These are phyloP conservation scores for Castanospermum australe DNA, from an alignment of 306 rosid species.

Conservation along the genomic window DNA sequence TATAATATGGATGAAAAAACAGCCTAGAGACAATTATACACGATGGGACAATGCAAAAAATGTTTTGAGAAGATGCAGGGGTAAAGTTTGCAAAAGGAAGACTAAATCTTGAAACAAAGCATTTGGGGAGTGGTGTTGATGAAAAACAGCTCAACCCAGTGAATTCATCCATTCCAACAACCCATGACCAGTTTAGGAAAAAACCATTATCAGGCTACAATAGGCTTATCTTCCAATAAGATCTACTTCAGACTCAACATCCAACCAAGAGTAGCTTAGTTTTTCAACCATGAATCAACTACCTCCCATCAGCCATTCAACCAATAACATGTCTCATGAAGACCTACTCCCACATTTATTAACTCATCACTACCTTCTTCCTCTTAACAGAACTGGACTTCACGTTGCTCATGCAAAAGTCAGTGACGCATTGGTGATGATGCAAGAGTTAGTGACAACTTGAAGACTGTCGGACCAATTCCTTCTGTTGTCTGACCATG, in stretches of 20 bases:
- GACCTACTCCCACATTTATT: slow-evolving; percentile 37
- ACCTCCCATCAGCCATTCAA: slow-evolving; percentile 33
- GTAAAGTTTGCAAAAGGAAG: slow-evolving; percentile 46
- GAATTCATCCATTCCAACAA: slow-evolving; percentile 31
- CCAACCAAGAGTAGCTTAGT: slow-evolving; percentile 28
- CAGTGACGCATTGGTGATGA: slow-evolving; percentile 81
- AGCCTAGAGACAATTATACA: slow-evolving; percentile 20
- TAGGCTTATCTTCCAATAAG: slow-evolving; percentile 3
- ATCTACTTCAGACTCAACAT: slow-evolving; percentile 25
- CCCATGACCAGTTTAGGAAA: slow-evolving; percentile 28
- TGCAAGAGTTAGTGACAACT: slow-evolving; percentile 90
- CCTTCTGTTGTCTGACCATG: slow-evolving; percentile 67
- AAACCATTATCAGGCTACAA: slow-evolving; percentile 18
- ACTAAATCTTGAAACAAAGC: slow-evolving; percentile 29
- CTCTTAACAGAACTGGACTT: slow-evolving; percentile 55
- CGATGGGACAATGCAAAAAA: slow-evolving; percentile 16
- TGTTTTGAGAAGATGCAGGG: slow-evolving; percentile 30
- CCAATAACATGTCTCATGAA: slow-evolving; percentile 26
- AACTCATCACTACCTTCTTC: slow-evolving; percentile 52
- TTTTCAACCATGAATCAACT: slow-evolving; percentile 23
- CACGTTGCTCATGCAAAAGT: slow-evolving; percentile 68
- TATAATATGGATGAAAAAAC: slow-evolving; percentile 33
- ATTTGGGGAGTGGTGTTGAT: slow-evolving; percentile 28
- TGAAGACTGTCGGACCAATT: slow-evolving; percentile 54
- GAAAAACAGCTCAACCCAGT: slow-evolving; percentile 27